phyloP scores from a whole-genome alignment of 2,329 filamentous ascomycete genomes.

The Mycosphaerella sp. region DNA sequence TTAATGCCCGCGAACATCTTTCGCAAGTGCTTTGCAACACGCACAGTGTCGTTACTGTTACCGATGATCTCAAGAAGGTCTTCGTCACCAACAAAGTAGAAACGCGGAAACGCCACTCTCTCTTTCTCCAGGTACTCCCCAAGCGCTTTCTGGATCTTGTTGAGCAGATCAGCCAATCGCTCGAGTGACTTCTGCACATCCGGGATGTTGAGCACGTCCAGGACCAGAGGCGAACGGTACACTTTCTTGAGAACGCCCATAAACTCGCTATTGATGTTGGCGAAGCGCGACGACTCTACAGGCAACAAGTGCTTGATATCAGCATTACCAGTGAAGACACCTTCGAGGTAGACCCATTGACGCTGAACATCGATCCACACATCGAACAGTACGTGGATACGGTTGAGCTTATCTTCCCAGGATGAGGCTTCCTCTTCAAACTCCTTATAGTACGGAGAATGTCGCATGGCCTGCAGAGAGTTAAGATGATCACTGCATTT shows the following conservation, averaged over 20 bases:
- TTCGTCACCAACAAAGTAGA: conserved; percentile 99
- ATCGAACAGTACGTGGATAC: conserved; percentile 95
- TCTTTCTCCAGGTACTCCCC: conserved; percentile 98
- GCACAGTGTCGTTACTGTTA: conserved; percentile 94
- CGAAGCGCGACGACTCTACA: conserved; percentile 92
- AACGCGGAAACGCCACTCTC: conserved; percentile 92
- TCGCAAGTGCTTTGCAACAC: conserved; percentile 97
- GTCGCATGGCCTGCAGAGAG: conserved; percentile 95
- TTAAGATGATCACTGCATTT: conserved; percentile 98
- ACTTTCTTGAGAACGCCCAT: conserved; percentile 99
- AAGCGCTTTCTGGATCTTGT: conserved; percentile 98
- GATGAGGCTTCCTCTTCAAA: conserved; percentile 95
- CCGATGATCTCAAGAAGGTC: conserved; percentile 98
- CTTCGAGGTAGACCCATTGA: conserved; percentile 99
- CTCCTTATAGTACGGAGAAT: conserved; percentile 98
- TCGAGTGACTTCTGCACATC: conserved; percentile 95
- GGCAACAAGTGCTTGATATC: conserved; percentile 98
- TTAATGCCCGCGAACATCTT: conserved; percentile 99
- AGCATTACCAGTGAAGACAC: conserved; percentile 96
- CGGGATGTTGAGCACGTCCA: conserved; percentile 92
- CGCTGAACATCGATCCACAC: conserved; percentile 99
- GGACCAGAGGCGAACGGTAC: conserved; percentile 87
- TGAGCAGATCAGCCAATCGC: conserved; percentile 88
- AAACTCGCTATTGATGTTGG: conserved; percentile 99
- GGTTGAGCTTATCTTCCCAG: conserved; percentile 98